Conservation (phyloP, 1,284 basidiomycete species). For the Microbotryum lychnidis-dioicae region DNA sequence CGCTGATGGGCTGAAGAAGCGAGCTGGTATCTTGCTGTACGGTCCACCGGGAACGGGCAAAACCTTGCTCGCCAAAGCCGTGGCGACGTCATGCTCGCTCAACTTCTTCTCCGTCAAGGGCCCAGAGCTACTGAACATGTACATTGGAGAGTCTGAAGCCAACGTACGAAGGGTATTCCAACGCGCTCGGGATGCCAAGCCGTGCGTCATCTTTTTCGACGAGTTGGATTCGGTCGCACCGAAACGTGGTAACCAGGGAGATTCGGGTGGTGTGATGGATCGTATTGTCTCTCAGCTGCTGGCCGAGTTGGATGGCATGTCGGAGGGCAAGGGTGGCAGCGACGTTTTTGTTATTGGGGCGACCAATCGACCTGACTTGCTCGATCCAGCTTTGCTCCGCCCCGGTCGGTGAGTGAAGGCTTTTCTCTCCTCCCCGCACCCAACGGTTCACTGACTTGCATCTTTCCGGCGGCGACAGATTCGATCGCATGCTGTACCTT, state of each 20-base stretch:
- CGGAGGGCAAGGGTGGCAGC: slow-evolving; percentile 38
- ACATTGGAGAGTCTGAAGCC: slow-evolving; percentile 46
- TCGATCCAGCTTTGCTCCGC: slow-evolving; percentile 44
- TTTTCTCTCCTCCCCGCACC: not conserved
- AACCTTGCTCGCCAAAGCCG: slow-evolving; percentile 45
- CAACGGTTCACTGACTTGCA: not conserved
- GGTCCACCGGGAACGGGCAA: slow-evolving; percentile 46
- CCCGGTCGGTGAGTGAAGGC: slow-evolving; percentile 38
- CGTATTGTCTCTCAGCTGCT: slow-evolving; percentile 44
- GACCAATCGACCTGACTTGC: slow-evolving; percentile 44
- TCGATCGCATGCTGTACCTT: slow-evolving; percentile 95
- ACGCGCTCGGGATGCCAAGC: slow-evolving; percentile 43
- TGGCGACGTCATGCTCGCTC: slow-evolving; percentile 45
- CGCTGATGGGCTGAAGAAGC: slow-evolving; percentile 83
- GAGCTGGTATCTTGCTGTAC: slow-evolving; percentile 61
- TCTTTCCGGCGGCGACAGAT: slow-evolving; percentile 48
- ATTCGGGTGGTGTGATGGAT: slow-evolving; percentile 47
- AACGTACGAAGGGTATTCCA: slow-evolving; percentile 45
- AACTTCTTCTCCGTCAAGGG: slow-evolving; percentile 47
- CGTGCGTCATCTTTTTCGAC: slow-evolving; percentile 47
- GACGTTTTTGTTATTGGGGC: slow-evolving; percentile 47
- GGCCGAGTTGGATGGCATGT: slow-evolving; percentile 45
- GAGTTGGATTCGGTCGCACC: slow-evolving; percentile 46
- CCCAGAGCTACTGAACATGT: slow-evolving; percentile 46
- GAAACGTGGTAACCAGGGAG: slow-evolving; percentile 45